Evolutionary conservation across 2,329 filamentous ascomycete genomes (phyloP), one percentile per base, ranked within the genome.

Genomic region (Fusarium sp.): DNA sequence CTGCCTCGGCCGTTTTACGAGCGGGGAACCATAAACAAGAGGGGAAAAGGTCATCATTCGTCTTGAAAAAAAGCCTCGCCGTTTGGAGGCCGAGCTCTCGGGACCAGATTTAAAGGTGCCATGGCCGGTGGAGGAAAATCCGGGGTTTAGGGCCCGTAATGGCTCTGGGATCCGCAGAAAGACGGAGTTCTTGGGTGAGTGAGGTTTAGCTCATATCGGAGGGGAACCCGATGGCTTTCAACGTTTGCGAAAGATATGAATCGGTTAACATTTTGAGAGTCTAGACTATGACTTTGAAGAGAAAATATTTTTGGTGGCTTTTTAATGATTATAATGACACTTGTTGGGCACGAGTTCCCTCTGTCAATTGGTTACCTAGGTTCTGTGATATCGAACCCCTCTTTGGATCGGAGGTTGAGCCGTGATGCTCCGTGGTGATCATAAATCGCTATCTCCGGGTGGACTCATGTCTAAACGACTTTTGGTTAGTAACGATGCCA

Each of bases 51-150:
- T 22, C 48, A 49, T 49, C 17, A 58, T 35, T 39, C n/a, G 22
- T 35, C 13, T 38, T 24, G 7, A 6, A 24, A 39, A 44, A 44
- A 41, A 44, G 48, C 44, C 60, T 39, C 39, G 26, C 15, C 35
- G 39, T 45, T 44, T 5, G 45, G 54, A 69, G 15, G 26, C 20
- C 42, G 31, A 33, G 17, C 28, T 35, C 15, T 48, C 38, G 38
- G 48, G 38, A 38, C 33, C 18, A 69, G 56, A 69, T 56, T 28
- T 51, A 24, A 63, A 31, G 6, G 64, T 63, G 13, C 5, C 38
- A 63, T 63, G 17, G n/a, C 12, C 18, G 20, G 38, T 55, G 56
- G 64, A 63, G 36, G 42, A 39, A 69, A 63, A 69, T 69, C 66
- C 26, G 55, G 66, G 64, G 56, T 69, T 41, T 22, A 22, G 33